Percentiles rank a stretch among this genome's conserved stretches.
These are phyloP conservation scores for Talaromyces stipitatus DNA, from an alignment of 495 filamentous ascomycete species.

Conservation along the genomic window DNA sequence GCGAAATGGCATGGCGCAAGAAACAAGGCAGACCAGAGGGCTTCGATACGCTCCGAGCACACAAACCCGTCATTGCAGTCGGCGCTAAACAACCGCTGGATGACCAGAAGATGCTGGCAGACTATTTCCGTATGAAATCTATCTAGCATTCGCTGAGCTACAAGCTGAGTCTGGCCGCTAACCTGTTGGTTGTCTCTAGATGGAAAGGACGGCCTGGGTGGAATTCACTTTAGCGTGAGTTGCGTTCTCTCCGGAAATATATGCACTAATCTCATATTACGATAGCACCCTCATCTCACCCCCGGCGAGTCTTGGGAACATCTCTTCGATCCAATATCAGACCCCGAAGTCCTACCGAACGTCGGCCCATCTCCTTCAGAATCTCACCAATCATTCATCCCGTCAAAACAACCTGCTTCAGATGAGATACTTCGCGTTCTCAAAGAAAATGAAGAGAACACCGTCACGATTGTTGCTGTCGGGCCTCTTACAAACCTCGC, in stretches of 20 bases:
- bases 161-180: conserved; percentile 4
- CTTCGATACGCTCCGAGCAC: conserved; percentile 58
- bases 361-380: conserved; percentile 22
- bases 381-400: conserved; percentile 51
- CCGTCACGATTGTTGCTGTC: conserved; percentile 81
- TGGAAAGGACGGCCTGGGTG: conserved; percentile 81
- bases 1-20: conserved; percentile 78
- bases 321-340: conserved; percentile 55
- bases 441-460: conserved; percentile 67
- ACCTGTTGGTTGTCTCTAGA: conserved; percentile 48
- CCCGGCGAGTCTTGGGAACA: conserved; percentile 78
- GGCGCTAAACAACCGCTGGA: conserved; percentile 80
- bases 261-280: conserved; percentile 4
- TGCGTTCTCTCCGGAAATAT: conserved; percentile 2
- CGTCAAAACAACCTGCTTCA: conserved; percentile 64
- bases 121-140: conserved; percentile 76
- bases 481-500: conserved; percentile 91
- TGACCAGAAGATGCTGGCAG: conserved; percentile 73
- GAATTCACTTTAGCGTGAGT: conserved; percentile 73
- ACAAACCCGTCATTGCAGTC: conserved; percentile 75
- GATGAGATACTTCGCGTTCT: conserved; percentile 80
- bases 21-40: conserved; percentile 54
- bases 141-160: neutral
- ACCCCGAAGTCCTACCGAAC: conserved; percentile 27
- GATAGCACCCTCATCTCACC: conserved; percentile 77